A percentile compares a stretch with the other conserved stretches of the same genome.
These are phyloP conservation scores for Zoysia japonica DNA, from an alignment of 176 grass and related monocot species.

Conservation along the genomic window DNA sequence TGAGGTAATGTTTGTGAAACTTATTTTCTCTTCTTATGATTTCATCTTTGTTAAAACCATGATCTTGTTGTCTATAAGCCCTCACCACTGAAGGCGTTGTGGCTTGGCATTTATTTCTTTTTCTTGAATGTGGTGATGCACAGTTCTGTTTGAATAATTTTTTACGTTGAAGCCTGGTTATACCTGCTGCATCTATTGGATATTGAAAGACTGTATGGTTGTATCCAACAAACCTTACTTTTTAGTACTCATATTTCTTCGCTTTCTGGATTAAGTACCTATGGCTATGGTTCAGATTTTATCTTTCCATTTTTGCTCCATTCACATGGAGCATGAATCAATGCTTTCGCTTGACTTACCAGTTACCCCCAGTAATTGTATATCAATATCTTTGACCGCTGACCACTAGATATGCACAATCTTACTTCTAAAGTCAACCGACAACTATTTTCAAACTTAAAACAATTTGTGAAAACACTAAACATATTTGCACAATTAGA, in stretches of 20 bases:
- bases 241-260: background rate
- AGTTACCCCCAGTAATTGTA: background rate
- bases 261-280: background rate
- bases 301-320: background rate
- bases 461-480: background rate
- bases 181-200: background rate
- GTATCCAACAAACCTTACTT: background rate
- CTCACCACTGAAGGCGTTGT: background rate
- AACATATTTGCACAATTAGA: background rate
- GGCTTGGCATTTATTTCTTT: background rate
- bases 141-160: background rate
- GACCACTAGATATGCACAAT: background rate
- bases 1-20: constrained; percentile 53
- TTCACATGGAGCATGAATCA: background rate
- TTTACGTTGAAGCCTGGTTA: constrained; percentile 1
- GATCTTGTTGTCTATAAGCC: background rate
- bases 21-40: background rate
- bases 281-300: background rate
- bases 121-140: background rate
- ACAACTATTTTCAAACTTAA: background rate
- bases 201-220: background rate
- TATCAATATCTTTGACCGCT: background rate
- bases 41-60: constrained; percentile 17
- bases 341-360: background rate
- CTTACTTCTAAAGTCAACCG: background rate